A percentile compares a stretch with the other conserved stretches of the same genome.
Conservation (phyloP, 1,284 basidiomycete genomes). For the Gymnopus androsaceus region DNA sequence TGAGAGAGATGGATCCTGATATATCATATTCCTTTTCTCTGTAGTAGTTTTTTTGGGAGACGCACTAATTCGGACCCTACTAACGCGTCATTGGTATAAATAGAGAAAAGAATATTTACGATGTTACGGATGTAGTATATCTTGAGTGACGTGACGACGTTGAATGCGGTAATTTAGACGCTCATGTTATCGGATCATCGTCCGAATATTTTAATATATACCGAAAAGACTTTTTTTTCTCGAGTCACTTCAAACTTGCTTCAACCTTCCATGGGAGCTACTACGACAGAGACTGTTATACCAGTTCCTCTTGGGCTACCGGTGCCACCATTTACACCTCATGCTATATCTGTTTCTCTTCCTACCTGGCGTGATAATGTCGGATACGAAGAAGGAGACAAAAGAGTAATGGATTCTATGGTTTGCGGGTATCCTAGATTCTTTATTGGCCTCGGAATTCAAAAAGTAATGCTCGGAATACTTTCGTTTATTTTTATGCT, state of each 20-base stretch:
- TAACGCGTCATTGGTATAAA: too few relatives aligned
- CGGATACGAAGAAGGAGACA: conserved; percentile 92
- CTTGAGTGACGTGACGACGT: too few relatives aligned
- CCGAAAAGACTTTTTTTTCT: not conserved
- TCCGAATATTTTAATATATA: not conserved
- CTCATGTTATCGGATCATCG: not conserved
- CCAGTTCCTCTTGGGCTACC: conserved; percentile 50
- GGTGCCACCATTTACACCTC: conserved; percentile 71
- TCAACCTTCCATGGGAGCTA: not conserved
- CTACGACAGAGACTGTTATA: not conserved
- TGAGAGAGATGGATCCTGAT: too few relatives aligned
- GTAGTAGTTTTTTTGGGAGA: too few relatives aligned
- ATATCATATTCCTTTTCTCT: too few relatives aligned
- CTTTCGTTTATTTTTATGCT: not conserved
- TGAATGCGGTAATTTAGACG: too few relatives aligned
- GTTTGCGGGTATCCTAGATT: conserved; percentile 96
- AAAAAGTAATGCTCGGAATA: conserved; percentile 63
- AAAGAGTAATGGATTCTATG: conserved; percentile 82
- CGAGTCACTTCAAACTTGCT: not conserved
- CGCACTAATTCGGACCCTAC: too few relatives aligned
- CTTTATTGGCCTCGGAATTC: conserved; percentile 89
- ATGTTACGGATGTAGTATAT: too few relatives aligned
- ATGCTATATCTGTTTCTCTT: conserved; percentile 97
- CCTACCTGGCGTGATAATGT: conserved; percentile 94
- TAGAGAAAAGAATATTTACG: too few relatives aligned